Evolutionary conservation across 257 asterid genomes (phyloP), one percentile per base, ranked within the genome.

Genomic region (Leonotis leonurus): DNA sequence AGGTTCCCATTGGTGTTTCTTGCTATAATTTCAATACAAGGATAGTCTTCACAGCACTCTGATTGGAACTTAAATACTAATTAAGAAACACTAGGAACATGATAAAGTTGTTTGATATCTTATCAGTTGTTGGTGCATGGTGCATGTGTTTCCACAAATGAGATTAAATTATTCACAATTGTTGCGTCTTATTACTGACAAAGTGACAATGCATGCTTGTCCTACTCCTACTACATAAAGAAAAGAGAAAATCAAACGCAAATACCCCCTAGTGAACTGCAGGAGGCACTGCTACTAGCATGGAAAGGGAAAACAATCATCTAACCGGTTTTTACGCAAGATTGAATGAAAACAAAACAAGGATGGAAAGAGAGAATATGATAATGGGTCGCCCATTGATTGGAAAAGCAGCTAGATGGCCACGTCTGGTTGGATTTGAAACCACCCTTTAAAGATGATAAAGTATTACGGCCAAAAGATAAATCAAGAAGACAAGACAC

Each of bases 121-220:
- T 26, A 69, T 80, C 76, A 70, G 50, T 62, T n/a, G 40, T 65
- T 72, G 85, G 91, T 85, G 96, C 88, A 73, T 78, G 81, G 50
- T 83, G 89, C 81, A 77, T 81, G 86, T 81, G 81, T 67, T 83
- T 77, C 94, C 96, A 88, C 86, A 75, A 76, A 69, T 59, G 8
- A 65, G 66, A 40, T 8, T 27, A 30, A 24, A 44, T 48, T 65
- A 61, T 32, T 58, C 53, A 56, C 17, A 14, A 40, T 13, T 29
- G 33, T 67, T 61, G 18, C 8, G 39, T 68, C 20, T 13, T 9
- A 51, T 64, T 49, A 51, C 30, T 58, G 56, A 60, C 56, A 41
- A 57, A 44, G 57, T 58, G 56, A 60, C 56, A 41, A 57, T 50
- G 57, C 29, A 52, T 25, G 64, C 49, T 5, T 62, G 67, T 22